Conservation (phyloP, 148 eudicot species). For the Limonium bicolor region DNA sequence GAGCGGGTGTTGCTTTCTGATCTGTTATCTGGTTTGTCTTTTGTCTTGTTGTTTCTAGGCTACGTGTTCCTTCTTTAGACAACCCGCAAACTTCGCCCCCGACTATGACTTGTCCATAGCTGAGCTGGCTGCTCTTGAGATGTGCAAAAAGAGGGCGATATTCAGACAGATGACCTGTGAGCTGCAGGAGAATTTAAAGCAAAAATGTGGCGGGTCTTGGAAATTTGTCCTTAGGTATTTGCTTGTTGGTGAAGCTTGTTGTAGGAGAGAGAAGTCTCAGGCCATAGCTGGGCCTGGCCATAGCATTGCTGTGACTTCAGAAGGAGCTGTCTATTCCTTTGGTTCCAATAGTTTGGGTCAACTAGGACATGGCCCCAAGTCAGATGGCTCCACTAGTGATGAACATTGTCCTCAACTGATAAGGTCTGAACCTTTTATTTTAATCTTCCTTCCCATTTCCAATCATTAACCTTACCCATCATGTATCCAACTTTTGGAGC, state of each 20-base stretch:
- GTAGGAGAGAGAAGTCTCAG: constrained; percentile 78
- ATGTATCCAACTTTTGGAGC: background rate
- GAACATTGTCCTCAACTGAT: constrained; percentile 66
- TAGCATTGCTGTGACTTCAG: constrained; percentile 72
- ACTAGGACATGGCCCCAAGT: constrained; percentile 68
- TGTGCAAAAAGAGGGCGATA: constrained; percentile 82
- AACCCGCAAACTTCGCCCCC: constrained; percentile 77
- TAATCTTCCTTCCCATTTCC: background rate
- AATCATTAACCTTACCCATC: too few relatives aligned
- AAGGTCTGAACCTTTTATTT: constrained; percentile 45
- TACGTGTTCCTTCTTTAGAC: constrained; percentile 82
- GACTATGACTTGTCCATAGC: constrained; percentile 68
- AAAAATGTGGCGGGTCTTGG: constrained; percentile 86
- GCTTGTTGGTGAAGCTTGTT: constrained; percentile 78
- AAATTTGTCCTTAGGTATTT: constrained; percentile 74
- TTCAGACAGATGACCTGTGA: constrained; percentile 61
- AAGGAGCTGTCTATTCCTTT: constrained; percentile 69
- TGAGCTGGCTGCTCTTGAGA: constrained; percentile 89
- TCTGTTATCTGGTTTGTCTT: constrained; percentile 29
- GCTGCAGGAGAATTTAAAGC: constrained; percentile 38
- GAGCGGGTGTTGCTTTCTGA: constrained; percentile 93
- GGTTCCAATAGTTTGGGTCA: constrained; percentile 90
- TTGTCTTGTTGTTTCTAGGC: constrained; percentile 40
- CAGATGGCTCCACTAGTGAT: constrained; percentile 49
- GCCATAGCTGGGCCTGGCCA: constrained; percentile 98